phyloP scores from a whole-genome alignment of 2,329 filamentous ascomycete genomes.

The Ophiostoma sp. region DNA sequence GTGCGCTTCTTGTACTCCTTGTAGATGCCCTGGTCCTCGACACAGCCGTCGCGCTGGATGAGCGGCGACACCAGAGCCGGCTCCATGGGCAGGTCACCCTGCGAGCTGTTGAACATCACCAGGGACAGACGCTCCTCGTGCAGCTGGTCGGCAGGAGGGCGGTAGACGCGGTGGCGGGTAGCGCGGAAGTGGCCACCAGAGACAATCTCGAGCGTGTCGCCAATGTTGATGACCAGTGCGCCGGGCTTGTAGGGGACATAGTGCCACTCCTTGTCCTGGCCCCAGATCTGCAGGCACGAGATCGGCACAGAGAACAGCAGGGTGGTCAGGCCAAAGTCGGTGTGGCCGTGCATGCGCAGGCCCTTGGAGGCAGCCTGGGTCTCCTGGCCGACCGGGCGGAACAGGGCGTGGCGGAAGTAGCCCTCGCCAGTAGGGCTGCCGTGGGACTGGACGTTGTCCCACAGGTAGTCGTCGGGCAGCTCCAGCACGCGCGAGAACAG shows the following conservation, averaged over 20 bases:
- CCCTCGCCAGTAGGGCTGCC: conserved; percentile 41
- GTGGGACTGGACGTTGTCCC: conserved; percentile 42
- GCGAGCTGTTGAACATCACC: conserved; percentile 43
- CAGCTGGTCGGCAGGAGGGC: conserved; percentile 40
- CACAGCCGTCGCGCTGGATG: conserved; percentile 38
- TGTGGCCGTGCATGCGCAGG: conserved; percentile 44
- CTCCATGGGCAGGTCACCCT: conserved; percentile 41
- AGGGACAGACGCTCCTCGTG: conserved; percentile 40
- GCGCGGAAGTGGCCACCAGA: conserved; percentile 45
- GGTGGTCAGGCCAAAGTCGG: conserved; percentile 44
- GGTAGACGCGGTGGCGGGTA: conserved; percentile 41
- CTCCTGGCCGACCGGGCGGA: conserved; percentile 36
- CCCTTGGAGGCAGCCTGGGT: conserved; percentile 35
- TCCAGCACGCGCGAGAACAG: conserved; percentile 43
- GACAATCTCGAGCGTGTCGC: conserved; percentile 42
- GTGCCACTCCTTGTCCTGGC: conserved; percentile 42
- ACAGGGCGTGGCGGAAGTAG: conserved; percentile 44
- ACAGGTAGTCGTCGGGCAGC: conserved; percentile 42
- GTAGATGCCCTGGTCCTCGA: conserved; percentile 43
- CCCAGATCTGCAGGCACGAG: conserved; percentile 44
- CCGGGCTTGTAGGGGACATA: conserved; percentile 42
- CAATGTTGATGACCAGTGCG: conserved; percentile 47
- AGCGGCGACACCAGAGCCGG: conserved; percentile 36
- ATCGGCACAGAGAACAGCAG: conserved; percentile 45
- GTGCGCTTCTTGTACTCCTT: conserved; percentile 43